Percentiles rank a stretch among this genome's conserved stretches.
phyloP scores from a whole-genome alignment of 805 yeast genomes.

The Lipomyces chichibuensis region DNA sequence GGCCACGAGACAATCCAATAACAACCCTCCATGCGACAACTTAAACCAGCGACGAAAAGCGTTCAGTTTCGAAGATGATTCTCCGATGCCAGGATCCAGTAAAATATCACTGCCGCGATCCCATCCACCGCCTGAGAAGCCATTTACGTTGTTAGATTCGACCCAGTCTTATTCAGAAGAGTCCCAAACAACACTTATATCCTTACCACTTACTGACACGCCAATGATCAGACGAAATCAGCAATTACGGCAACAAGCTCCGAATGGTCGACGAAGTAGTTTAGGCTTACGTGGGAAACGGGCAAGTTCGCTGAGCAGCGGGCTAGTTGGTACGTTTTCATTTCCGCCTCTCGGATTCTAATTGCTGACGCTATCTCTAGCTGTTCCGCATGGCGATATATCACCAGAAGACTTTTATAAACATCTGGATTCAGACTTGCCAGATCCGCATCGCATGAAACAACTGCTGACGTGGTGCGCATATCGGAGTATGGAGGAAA shows the following conservation, averaged over 20 bases:
- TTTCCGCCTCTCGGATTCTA: not conserved
- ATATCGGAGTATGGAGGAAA: conserved; percentile 50
- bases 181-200: conserved; percentile 29
- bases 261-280: conserved; percentile 38
- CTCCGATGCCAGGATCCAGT: not conserved
- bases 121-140: not conserved
- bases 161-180: conserved; percentile 6
- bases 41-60: not conserved
- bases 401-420: conserved; percentile 58
- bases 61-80: conserved; percentile 13
- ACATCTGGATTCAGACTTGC: conserved; percentile 61
- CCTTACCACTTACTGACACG: conserved; percentile 47
- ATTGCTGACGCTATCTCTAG: conserved; percentile 40
- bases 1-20: not conserved
- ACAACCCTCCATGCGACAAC: not conserved
- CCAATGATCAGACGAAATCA: conserved; percentile 48
- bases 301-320: conserved; percentile 74
- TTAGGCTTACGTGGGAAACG: conserved; percentile 63
- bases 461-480: conserved; percentile 72
- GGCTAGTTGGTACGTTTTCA: conserved; percentile 48
- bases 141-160: conserved; percentile 1
- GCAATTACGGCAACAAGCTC: conserved; percentile 40
- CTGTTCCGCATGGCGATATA: conserved; percentile 67
- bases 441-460: conserved; percentile 74
- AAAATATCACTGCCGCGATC: not conserved